These are phyloP conservation scores for Talaromyces sp. DNA, from an alignment of 2,329 filamentous ascomycete species.

Conservation along the genomic window DNA sequence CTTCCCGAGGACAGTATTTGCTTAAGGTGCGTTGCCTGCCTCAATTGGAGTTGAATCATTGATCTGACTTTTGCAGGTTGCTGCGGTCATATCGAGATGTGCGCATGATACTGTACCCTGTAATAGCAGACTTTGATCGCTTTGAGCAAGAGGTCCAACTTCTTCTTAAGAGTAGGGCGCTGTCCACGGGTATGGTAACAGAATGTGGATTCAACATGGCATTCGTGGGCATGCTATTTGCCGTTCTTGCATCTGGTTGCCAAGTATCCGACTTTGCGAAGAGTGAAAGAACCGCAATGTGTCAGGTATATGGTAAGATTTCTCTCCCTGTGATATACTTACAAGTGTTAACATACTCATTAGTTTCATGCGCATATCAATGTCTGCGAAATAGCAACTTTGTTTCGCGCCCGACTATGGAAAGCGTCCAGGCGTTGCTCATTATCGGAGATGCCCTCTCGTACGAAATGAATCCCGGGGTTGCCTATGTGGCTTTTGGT, in stretches of 20 bases:
- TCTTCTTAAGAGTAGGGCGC: slow-evolving; percentile 49
- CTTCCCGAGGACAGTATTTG: slow-evolving; percentile 56
- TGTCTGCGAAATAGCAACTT: slow-evolving; percentile 62
- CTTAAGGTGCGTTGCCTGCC: slow-evolving; percentile 23
- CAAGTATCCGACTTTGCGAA: slow-evolving; percentile 54
- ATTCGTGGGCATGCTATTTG: slow-evolving; percentile 57
- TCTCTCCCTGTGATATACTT: neutral
- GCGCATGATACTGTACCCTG: slow-evolving; percentile 56
- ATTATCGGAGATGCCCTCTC: slow-evolving; percentile 59
- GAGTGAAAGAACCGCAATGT: slow-evolving; percentile 57
- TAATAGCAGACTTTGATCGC: slow-evolving; percentile 50
- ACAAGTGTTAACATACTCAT: neutral
- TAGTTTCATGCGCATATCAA: slow-evolving; percentile 61
- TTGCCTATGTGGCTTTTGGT: slow-evolving; percentile 56
- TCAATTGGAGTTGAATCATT: neutral
- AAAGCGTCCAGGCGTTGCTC: slow-evolving; percentile 57
- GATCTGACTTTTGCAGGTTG: slow-evolving; percentile 33
- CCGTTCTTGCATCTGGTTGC: slow-evolving; percentile 56
- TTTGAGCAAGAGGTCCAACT: slow-evolving; percentile 52
- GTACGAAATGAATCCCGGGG: slow-evolving; percentile 61
- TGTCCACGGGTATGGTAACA: slow-evolving; percentile 30
- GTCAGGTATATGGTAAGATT: slow-evolving; percentile 54
- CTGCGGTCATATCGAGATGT: slow-evolving; percentile 55
- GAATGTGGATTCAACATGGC: slow-evolving; percentile 55
- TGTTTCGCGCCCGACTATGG: slow-evolving; percentile 55